Evolutionary conservation across 129 eudicot genomes (phyloP).

Genomic region (Flaveria sonorensis): DNA sequence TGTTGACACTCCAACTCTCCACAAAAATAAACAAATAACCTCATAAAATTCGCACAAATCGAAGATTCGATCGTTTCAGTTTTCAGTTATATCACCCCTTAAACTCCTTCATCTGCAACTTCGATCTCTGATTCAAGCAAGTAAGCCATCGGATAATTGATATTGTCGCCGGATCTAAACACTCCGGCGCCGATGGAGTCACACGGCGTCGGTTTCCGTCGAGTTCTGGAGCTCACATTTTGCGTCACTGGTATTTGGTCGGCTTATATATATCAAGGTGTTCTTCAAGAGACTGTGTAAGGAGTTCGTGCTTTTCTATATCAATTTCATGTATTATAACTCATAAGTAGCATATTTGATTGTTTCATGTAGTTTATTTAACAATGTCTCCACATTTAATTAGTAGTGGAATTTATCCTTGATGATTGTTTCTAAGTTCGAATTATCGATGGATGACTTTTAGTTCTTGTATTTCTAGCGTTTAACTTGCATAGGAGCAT

Average conservation of each 20-base stretch:
- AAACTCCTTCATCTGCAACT: neutral
- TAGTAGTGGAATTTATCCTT: neutral
- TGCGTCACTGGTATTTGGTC: constrained; percentile 97
- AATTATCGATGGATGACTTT: neutral
- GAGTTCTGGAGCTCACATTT: constrained; percentile 66
- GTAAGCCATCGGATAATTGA: neutral
- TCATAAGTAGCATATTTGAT: too few relatives aligned
- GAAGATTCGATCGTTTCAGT: neutral
- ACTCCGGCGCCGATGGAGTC: constrained; percentile 62
- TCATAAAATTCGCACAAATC: neutral
- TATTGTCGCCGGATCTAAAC: constrained; percentile 34
- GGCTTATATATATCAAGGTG: constrained; percentile 94
- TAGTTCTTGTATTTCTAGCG: neutral
- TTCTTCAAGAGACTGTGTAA: constrained; percentile 94
- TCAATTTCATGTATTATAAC: too few relatives aligned
- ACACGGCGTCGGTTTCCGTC: constrained; percentile 80
- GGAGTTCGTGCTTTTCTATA: constrained; percentile 8
- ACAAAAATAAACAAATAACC: too few relatives aligned
- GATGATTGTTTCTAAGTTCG: neutral
- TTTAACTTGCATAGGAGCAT: neutral
- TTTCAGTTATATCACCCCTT: constrained; percentile 11
- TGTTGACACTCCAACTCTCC: too few relatives aligned
- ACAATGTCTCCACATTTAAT: constrained; percentile 5
- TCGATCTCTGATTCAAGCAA: neutral
- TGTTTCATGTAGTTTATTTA: neutral